Evolutionary conservation across 2,329 filamentous ascomycete species (phyloP), one percentile per base, ranked within the genome.

Genomic region (Ophiocordyceps camponoti-leonardi): DNA sequence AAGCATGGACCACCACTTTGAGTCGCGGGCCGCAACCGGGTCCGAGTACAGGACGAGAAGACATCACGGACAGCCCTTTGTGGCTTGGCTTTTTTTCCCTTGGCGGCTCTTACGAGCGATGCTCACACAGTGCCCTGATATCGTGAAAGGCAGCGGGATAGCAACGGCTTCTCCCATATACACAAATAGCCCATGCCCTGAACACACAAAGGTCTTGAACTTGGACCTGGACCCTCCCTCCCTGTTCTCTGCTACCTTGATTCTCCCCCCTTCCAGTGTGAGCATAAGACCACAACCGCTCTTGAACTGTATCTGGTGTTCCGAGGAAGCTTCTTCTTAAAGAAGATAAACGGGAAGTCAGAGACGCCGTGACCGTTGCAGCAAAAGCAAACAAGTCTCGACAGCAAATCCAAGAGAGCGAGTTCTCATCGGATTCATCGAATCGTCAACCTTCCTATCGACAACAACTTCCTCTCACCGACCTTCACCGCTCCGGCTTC

Each of bases 91-190:
- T 20, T 48, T 46, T 31, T 35, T 35, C 22, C n/a, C n/a, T n/a
- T n/a, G n/a, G 35, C 18, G 35, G 41, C 41, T 52, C 55, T 55
- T 53, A 53, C 51, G 51, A 51, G 39, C 47, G 51, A 49, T 48
- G 52, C 49, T 51, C 50, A 49, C 52, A 48, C 37, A 52, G 46
- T 46, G 48, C 48, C 47, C 46, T 23, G 42, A 28, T 43, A 43
- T 47, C 41, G 41, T 43, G 45, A 46, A 48, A 42, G 47, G 42
- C 41, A 28, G 31, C 19, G 39, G 22, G 31, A 31, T 31, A 26
- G 33, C 31, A 43, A 11, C 43, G 43, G 33, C 33, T 43, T 45
- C 40, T 43, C 31, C 30, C 45, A 43, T 39, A 42, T 18, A 49
- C 45, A 16, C 41, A 51, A 47, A 48, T 49, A 49, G 49, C 22